A percentile compares a stretch with the other conserved stretches of the same genome.
phyloP scores from a whole-genome alignment of 2,329 filamentous ascomycete species.

The Emergomyces africanus region DNA sequence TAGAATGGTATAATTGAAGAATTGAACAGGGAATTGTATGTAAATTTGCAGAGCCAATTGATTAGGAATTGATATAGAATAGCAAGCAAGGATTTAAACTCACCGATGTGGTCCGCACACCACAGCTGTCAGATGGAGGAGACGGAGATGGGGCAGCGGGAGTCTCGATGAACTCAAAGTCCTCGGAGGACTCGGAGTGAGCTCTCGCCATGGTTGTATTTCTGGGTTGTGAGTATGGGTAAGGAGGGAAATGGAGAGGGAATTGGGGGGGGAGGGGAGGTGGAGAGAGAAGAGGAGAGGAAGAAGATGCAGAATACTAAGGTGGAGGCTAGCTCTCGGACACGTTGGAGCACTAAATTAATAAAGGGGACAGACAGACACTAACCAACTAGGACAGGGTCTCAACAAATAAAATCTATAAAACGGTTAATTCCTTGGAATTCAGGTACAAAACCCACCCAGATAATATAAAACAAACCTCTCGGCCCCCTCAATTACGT shows the following conservation, averaged over 20 bases:
- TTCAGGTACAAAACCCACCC: no score
- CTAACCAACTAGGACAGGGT: neutral
- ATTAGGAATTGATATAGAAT: neutral
- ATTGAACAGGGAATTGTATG: neutral
- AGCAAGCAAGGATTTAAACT: conserved; percentile 16
- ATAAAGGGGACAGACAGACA: neutral
- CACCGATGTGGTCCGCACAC: conserved; percentile 50
- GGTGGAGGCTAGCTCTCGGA: neutral
- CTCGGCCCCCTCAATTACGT: no score
- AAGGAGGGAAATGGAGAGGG: conserved; percentile 14
- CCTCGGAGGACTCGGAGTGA: conserved; percentile 34
- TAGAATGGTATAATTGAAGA: conserved; percentile 8
- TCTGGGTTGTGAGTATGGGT: conserved; percentile 14
- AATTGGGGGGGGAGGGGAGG: conserved; percentile 4
- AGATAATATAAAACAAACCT: no score
- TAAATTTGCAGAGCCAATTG: neutral
- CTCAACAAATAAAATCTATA: neutral
- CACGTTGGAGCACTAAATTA: neutral
- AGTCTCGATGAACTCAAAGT: conserved; percentile 46
- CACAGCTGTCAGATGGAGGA: conserved; percentile 42
- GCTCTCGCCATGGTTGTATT: conserved; percentile 23
- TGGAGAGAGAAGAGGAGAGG: conserved; percentile 1
- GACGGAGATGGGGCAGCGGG: conserved; percentile 42
- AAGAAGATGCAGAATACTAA: neutral
- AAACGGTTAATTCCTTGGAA: neutral